Evolutionary conservation across 2,329 filamentous ascomycete species (phyloP).

Genomic region (Colletotrichum magnum): DNA sequence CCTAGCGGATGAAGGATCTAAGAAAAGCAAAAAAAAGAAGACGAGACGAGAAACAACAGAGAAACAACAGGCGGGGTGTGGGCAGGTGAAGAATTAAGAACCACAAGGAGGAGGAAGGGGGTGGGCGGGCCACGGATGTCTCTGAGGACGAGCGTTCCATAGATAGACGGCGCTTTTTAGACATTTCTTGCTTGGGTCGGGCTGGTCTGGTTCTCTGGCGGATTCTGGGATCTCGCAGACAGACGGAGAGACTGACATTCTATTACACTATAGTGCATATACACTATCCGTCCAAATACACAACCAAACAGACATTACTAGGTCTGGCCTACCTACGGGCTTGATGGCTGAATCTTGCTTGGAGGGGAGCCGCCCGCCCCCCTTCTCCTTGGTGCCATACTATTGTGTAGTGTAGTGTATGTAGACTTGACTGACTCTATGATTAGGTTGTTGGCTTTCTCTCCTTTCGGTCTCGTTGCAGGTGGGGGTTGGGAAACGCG

Average conservation of each 20-base stretch:
- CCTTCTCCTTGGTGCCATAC: not conserved
- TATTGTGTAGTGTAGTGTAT: too few relatives aligned
- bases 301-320: not conserved
- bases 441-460: not conserved
- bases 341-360: slow-evolving; percentile 7
- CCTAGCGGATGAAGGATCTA: slow-evolving; percentile 15
- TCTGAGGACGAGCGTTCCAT: slow-evolving; percentile 32
- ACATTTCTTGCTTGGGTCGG: slow-evolving; percentile 15
- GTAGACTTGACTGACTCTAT: not conserved
- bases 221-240: not conserved
- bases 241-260: too few relatives aligned
- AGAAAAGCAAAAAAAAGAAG: slow-evolving; percentile 3
- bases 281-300: too few relatives aligned
- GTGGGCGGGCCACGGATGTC: slow-evolving; percentile 26
- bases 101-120: slow-evolving; percentile 4
- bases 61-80: slow-evolving; percentile 9
- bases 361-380: not conserved
- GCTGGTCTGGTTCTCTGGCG: slow-evolving; percentile 2
- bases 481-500: slow-evolving; percentile 29
- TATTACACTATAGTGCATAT: too few relatives aligned
- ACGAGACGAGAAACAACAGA: slow-evolving; percentile 11
- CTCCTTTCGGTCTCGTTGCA: slow-evolving; percentile 11
- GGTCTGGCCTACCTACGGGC: not conserved
- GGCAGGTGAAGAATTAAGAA: slow-evolving; percentile 39
- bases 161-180: slow-evolving; percentile 30